These are phyloP conservation scores for Murraya koenigii DNA, from an alignment of 345 rosid genomes.

Conservation along the genomic window DNA sequence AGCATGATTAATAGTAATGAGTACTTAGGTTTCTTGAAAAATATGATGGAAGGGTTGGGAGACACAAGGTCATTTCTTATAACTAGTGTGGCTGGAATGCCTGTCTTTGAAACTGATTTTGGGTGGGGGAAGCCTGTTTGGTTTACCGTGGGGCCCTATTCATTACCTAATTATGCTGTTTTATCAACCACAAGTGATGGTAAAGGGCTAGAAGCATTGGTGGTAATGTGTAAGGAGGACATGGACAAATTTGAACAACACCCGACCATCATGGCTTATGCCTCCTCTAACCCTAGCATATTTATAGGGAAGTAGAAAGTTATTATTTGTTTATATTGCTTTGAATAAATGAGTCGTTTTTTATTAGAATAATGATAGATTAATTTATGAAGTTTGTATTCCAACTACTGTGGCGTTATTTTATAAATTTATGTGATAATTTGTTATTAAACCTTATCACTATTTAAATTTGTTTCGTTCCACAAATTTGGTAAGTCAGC, in stretches of 20 bases:
- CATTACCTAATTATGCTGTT: background rate
- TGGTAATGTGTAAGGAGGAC: constrained; percentile 18
- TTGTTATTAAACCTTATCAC: too few species aligned
- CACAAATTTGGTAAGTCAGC: too few species aligned
- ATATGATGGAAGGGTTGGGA: background rate
- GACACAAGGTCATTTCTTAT: background rate
- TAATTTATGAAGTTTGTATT: too few species aligned
- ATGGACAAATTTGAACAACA: constrained; percentile 17
- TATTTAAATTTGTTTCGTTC: too few species aligned
- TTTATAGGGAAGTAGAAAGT: background rate
- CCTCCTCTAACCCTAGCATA: constrained; percentile 16
- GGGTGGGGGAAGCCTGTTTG: constrained; percentile 34
- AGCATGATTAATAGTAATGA: background rate
- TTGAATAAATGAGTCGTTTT: too few species aligned
- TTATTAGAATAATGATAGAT: too few species aligned
- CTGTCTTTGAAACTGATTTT: constrained; percentile 22
- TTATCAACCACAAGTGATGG: constrained; percentile 15
- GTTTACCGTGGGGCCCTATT: constrained; percentile 1
- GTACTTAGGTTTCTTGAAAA: background rate
- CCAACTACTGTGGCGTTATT: too few species aligned
- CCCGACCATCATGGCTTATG: constrained; percentile 19
- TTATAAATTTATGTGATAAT: too few species aligned
- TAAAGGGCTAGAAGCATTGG: constrained; percentile 30
- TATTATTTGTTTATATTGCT: too few species aligned
- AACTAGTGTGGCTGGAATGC: constrained; percentile 23